Conservation (phyloP, 805 yeast genomes). For the Candida patagonica region DNA sequence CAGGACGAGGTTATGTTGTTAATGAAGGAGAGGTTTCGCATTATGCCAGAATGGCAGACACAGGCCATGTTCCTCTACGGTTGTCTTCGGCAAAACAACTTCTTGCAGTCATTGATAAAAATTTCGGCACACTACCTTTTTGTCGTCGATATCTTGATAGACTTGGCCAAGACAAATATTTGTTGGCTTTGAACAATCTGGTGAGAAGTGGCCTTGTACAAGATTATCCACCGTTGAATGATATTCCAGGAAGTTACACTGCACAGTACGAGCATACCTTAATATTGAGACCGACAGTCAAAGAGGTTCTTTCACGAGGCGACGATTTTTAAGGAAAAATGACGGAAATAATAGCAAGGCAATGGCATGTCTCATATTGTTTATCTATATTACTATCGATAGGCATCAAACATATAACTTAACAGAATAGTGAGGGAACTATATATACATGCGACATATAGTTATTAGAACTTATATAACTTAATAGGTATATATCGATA, state of each 20-base stretch:
- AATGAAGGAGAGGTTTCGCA: slow-evolving; percentile 91
- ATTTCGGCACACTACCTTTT: slow-evolving; percentile 93
- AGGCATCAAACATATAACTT: too few species aligned
- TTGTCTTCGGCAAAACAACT: slow-evolving; percentile 61
- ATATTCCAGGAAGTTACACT: slow-evolving; percentile 75
- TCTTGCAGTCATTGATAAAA: slow-evolving; percentile 58
- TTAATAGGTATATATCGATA: too few species aligned
- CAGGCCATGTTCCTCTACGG: slow-evolving; percentile 50
- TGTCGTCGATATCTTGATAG: slow-evolving; percentile 92
- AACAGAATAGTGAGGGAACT: too few species aligned
- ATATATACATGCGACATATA: too few species aligned
- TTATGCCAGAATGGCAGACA: slow-evolving; percentile 52
- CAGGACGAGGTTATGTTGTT: slow-evolving; percentile 87
- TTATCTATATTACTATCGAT: too few species aligned
- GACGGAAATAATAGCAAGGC: too few species aligned
- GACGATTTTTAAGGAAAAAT: slow-evolving; percentile 59
- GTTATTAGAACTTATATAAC: too few species aligned
- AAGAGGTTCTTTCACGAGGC: slow-evolving; percentile 92
- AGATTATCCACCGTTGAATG: slow-evolving; percentile 90
- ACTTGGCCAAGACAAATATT: slow-evolving; percentile 83
- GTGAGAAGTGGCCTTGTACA: slow-evolving; percentile 81
- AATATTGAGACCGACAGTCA: slow-evolving; percentile 77
- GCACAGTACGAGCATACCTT: slow-evolving; percentile 97
- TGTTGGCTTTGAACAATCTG: slow-evolving; percentile 75
- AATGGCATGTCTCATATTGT: too few species aligned